phyloP scores from a whole-genome alignment of 768 basidiomycete species.

The Termitomyces sp. region DNA sequence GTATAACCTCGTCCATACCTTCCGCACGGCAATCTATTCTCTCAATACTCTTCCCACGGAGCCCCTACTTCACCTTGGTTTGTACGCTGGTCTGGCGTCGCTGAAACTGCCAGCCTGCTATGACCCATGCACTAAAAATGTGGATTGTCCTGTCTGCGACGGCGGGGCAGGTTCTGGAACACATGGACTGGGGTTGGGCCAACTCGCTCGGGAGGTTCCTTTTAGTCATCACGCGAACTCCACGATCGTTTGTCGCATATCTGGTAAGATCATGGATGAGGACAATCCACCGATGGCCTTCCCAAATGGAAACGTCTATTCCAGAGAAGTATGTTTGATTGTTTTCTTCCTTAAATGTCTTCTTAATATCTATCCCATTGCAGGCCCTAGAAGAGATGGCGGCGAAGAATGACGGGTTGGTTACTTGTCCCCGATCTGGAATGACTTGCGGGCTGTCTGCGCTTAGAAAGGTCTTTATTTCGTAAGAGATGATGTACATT shows the following conservation, averaged over 20 bases:
- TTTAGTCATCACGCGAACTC: slow-evolving; percentile 93
- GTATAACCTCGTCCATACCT: slow-evolving; percentile 67
- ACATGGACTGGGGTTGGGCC: slow-evolving; percentile 53
- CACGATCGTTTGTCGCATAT: slow-evolving; percentile 89
- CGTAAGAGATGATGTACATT: slow-evolving; percentile 35
- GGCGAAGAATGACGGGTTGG: slow-evolving; percentile 66
- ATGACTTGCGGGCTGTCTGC: slow-evolving; percentile 58
- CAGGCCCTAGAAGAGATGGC: slow-evolving; percentile 90
- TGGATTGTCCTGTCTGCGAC: slow-evolving; percentile 92
- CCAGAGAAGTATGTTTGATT: slow-evolving; percentile 65
- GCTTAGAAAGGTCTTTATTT: slow-evolving; percentile 88
- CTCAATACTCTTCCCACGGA: slow-evolving; percentile 87
- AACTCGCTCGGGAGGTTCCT: slow-evolving; percentile 83
- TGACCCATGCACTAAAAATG: slow-evolving; percentile 56
- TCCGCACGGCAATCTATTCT: slow-evolving; percentile 82
- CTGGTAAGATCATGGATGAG: slow-evolving; percentile 92
- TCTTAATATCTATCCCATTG: slow-evolving; percentile 5
- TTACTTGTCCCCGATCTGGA: slow-evolving; percentile 81
- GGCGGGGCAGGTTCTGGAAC: slow-evolving; percentile 34
- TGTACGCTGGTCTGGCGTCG: slow-evolving; percentile 89
- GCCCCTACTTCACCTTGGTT: slow-evolving; percentile 80
- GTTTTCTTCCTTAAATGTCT: not conserved
- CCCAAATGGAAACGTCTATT: slow-evolving; percentile 90
- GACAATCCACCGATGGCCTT: slow-evolving; percentile 92
- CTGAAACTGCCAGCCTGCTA: slow-evolving; percentile 89